Conservation (phyloP, 306 rosid species). For the Medicago truncatula region MtrunA17r5.0-ANR NC_053047.1:34239501-34240000, state of each 20-base stretch:
- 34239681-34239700: neutral
- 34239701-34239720: constrained; percentile 11
- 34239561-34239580: neutral
- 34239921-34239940: neutral
- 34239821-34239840: no score
- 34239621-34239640: neutral
- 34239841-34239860: neutral
- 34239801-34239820: neutral
- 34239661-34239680: no score
- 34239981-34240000: neutral
- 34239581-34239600: no score
- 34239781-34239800: neutral
- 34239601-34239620: no score
- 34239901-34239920: neutral
- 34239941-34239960: neutral
- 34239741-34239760: neutral
- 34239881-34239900: neutral
- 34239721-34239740: neutral
- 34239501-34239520: no score
- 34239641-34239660: neutral
- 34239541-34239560: no score
- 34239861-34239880: neutral
- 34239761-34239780: neutral
- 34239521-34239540: no score
- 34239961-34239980: neutral